phyloP scores from a whole-genome alignment of 2,329 filamentous ascomycete species.

The Clonostachys rosea region DNA sequence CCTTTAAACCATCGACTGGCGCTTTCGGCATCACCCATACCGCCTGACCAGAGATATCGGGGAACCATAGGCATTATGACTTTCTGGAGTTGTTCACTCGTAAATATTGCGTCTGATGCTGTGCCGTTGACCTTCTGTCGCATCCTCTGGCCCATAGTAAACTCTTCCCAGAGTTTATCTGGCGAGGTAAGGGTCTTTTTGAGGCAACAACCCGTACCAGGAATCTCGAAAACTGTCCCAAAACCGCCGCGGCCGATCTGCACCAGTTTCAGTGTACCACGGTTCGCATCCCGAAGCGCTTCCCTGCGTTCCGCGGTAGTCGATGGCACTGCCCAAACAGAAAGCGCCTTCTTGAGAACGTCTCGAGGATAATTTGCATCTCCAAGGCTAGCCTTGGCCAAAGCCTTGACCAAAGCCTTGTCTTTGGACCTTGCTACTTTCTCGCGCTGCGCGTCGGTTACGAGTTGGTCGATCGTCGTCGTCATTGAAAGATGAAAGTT shows the following conservation, averaged over 20 bases:
- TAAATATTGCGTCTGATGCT: background rate
- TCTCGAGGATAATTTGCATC: background rate
- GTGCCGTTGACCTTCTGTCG: background rate
- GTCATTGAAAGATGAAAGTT: no score
- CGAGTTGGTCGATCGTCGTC: no score
- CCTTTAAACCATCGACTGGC: background rate
- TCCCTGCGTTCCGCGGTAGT: constrained; percentile 1
- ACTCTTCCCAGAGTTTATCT: background rate
- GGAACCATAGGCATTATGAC: background rate
- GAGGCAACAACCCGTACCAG: constrained; percentile 2
- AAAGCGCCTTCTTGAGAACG: background rate
- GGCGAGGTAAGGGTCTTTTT: background rate
- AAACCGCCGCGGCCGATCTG: constrained; percentile 1
- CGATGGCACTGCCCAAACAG: constrained; percentile 1
- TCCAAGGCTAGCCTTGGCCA: background rate
- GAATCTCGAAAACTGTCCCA: constrained; percentile 1
- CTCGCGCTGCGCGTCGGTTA: no score
- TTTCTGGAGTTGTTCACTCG: background rate
- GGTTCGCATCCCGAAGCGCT: background rate
- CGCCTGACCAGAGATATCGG: background rate
- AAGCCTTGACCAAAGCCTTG: no score
- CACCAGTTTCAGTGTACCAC: background rate
- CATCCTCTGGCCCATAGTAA: background rate
- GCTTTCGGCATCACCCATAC: background rate
- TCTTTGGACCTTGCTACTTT: no score